Conservation (phyloP, 768 basidiomycete species). For the Inosperma sp. region DNA sequence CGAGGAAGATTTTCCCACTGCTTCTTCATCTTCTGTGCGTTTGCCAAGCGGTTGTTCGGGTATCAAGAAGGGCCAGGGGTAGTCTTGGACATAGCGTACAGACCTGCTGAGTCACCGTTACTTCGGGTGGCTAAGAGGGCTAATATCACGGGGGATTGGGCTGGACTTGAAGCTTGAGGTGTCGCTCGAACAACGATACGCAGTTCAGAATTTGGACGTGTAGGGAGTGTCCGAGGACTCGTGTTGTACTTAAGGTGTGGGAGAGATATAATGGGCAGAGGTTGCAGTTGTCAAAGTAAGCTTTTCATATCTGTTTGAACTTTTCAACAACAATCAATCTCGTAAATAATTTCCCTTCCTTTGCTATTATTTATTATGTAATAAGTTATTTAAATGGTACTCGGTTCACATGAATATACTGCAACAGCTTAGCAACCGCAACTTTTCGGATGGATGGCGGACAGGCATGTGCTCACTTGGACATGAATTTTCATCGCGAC, state of each 20-base stretch:
- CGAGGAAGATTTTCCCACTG: slow-evolving; percentile 8
- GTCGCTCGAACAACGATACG: slow-evolving; percentile 83
- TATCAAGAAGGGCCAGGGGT: slow-evolving; percentile 49
- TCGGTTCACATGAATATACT: no score
- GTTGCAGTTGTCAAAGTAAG: no score
- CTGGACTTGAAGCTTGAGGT: slow-evolving; percentile 74
- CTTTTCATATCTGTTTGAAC: no score
- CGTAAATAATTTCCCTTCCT: no score
- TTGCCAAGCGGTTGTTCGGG: slow-evolving; percentile 57
- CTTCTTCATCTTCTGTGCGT: slow-evolving; percentile 39
- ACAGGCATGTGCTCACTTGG: no score
- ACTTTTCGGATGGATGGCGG: no score
- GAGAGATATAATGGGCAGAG: slow-evolving; percentile 23
- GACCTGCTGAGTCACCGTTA: slow-evolving; percentile 80
- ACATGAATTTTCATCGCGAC: no score
- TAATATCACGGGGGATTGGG: slow-evolving; percentile 56
- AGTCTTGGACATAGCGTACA: slow-evolving; percentile 93
- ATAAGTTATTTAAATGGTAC: no score
- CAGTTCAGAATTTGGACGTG: slow-evolving; percentile 86
- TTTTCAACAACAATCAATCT: no score
- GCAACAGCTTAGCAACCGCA: no score
- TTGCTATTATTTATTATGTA: no score
- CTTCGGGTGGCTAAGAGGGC: slow-evolving; percentile 56
- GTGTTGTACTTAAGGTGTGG: slow-evolving; percentile 24
- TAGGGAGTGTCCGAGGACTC: slow-evolving; percentile 45